phyloP scores from a whole-genome alignment of 2,329 filamentous ascomycete genomes.

The Colletotrichum euphorbiae region DNA sequence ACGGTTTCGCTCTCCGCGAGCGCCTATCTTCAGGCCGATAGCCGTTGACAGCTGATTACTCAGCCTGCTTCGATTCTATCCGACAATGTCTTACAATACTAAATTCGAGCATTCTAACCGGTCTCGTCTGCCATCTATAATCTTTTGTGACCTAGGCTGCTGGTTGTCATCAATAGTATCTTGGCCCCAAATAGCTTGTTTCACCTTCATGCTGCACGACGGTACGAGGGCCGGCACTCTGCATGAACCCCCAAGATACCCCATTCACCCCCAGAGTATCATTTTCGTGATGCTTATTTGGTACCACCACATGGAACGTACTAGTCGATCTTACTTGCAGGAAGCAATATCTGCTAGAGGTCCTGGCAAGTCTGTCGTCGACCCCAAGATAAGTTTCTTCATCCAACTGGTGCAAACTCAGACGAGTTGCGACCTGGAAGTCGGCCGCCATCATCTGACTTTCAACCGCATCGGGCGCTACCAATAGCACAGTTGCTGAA shows the following conservation, averaged over 20 bases:
- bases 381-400: no score
- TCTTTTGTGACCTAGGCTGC: background rate
- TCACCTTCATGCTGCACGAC: conserved; percentile 10
- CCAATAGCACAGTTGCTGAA: conserved; percentile 1
- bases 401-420: background rate
- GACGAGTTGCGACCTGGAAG: background rate
- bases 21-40: background rate
- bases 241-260: background rate
- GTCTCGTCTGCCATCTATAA: background rate
- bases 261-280: background rate
- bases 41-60: background rate
- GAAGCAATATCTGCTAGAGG: background rate
- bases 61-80: background rate
- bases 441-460: background rate
- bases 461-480: background rate
- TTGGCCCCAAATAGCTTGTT: conserved; percentile 1
- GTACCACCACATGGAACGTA: conserved; percentile 17
- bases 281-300: background rate
- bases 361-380: background rate
- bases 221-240: background rate
- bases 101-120: background rate
- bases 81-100: background rate
- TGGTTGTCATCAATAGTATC: background rate
- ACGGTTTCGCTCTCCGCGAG: background rate
- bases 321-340: conserved; percentile 1